Conservation (phyloP, 495 filamentous ascomycete genomes). For the Daldinia childiae region DNA sequence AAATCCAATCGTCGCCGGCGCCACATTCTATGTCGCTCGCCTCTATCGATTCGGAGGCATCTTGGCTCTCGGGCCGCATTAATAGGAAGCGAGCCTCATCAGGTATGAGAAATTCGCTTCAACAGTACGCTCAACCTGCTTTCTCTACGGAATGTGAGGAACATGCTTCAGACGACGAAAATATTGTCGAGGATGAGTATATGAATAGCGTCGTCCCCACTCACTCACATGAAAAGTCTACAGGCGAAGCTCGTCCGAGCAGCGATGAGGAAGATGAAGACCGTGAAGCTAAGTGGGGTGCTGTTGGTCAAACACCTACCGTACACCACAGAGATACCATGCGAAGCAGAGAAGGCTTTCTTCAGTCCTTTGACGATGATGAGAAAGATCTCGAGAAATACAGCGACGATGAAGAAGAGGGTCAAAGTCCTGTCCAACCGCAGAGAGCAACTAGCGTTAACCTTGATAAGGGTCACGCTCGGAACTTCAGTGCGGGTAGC, state of each 20-base stretch:
- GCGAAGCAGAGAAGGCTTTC: conserved; percentile 68
- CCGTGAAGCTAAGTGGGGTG: conserved; percentile 54
- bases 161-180: conserved; percentile 61
- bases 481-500: conserved; percentile 79
- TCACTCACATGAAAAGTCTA: conserved; percentile 55
- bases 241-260: conserved; percentile 57
- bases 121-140: conserved; percentile 43
- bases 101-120: conserved; percentile 47
- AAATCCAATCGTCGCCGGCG: conserved; percentile 55
- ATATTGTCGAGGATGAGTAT: conserved; percentile 71
- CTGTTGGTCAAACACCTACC: conserved; percentile 52
- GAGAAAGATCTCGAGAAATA: conserved; percentile 37
- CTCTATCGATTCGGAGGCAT: conserved; percentile 89
- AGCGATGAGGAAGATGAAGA: conserved; percentile 56
- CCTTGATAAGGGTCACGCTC: conserved; percentile 67
- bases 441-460: conserved; percentile 71
- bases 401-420: conserved; percentile 52
- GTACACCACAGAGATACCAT: conserved; percentile 51
- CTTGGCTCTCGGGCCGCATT: conserved; percentile 82
- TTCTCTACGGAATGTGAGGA: conserved; percentile 52
- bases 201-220: conserved; percentile 64
- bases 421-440: conserved; percentile 57
- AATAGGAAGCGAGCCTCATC: conserved; percentile 55
- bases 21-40: conserved; percentile 72
- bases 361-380: conserved; percentile 59